phyloP scores from a whole-genome alignment of 2,329 filamentous ascomycete genomes.

The Sporothrix brasiliensis region DNA sequence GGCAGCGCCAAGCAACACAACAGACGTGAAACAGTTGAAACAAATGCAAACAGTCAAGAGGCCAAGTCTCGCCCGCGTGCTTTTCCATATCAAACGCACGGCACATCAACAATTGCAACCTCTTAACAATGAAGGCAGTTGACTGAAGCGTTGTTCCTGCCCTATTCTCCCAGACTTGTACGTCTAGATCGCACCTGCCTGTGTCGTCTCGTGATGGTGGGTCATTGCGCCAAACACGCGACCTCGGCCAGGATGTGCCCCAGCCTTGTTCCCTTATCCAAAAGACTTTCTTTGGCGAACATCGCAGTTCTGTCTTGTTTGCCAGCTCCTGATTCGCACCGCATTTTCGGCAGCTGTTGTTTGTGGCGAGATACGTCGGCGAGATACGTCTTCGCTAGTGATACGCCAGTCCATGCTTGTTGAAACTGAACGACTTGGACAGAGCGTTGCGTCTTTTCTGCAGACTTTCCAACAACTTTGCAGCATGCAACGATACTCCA shows the following conservation, averaged over 20 bases:
- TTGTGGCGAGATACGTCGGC: background rate
- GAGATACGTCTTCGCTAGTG: background rate
- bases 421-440: background rate
- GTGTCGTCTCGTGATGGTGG: constrained; percentile 12
- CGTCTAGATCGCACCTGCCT: constrained; percentile 11
- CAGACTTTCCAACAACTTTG: background rate
- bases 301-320: background rate
- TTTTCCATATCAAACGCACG: no score
- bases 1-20: background rate
- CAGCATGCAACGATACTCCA: background rate
- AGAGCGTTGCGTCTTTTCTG: background rate
- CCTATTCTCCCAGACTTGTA: background rate
- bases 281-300: background rate
- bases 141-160: background rate
- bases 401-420: background rate
- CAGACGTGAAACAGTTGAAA: constrained; percentile 11
- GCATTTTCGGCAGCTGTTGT: background rate
- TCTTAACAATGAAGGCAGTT: background rate
- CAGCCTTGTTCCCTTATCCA: constrained; percentile 8
- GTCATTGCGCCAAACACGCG: background rate
- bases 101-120: no score
- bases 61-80: constrained; percentile 10
- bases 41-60: constrained; percentile 10
- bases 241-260: background rate
- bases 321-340: background rate